These are phyloP conservation scores for Tolypocladium cylindrosporum DNA, from an alignment of 2,329 filamentous ascomycete species.

Conservation along the genomic window DNA sequence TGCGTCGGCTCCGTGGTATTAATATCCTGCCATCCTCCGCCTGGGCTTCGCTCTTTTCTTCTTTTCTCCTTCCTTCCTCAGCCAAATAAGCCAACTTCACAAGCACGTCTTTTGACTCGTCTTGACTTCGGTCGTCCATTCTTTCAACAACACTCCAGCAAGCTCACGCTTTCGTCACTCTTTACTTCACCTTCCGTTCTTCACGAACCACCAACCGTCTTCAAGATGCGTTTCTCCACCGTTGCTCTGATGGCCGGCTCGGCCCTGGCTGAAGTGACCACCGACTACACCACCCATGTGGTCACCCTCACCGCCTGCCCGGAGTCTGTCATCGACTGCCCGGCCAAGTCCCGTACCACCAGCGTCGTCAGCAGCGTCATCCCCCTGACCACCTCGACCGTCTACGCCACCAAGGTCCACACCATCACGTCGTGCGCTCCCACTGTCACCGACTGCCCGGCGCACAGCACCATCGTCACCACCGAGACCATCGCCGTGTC, in stretches of 20 bases:
- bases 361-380: slow-evolving; percentile 25
- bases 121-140: slow-evolving; percentile 51
- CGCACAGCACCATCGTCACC: slow-evolving; percentile 22
- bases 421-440: slow-evolving; percentile 53
- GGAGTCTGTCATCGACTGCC: slow-evolving; percentile 52
- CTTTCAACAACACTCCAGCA: slow-evolving; percentile 29
- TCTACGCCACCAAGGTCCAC: slow-evolving; percentile 48
- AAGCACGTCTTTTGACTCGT: slow-evolving; percentile 29
- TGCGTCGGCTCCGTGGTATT: slow-evolving; percentile 22
- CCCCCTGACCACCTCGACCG: slow-evolving; percentile 38
- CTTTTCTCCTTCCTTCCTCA: slow-evolving; percentile 25
- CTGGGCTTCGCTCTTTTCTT: slow-evolving; percentile 8
- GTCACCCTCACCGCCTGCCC: slow-evolving; percentile 54
- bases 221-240: slow-evolving; percentile 55
- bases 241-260: slow-evolving; percentile 33
- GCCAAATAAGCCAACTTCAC: slow-evolving; percentile 32
- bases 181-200: slow-evolving; percentile 19
- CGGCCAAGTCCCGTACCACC: slow-evolving; percentile 28
- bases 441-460: slow-evolving; percentile 53
- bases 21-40: slow-evolving; percentile 32
- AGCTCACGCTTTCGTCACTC: slow-evolving; percentile 23
- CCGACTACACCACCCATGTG: slow-evolving; percentile 48
- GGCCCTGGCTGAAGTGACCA: slow-evolving; percentile 20
- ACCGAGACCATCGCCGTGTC: slow-evolving; percentile 28
- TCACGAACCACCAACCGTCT: slow-evolving; percentile 19